Base-by-base conservation (phyloP, 192 early-diverging fungal species). In the Gaertneriomyces semiglobifer region DNA sequence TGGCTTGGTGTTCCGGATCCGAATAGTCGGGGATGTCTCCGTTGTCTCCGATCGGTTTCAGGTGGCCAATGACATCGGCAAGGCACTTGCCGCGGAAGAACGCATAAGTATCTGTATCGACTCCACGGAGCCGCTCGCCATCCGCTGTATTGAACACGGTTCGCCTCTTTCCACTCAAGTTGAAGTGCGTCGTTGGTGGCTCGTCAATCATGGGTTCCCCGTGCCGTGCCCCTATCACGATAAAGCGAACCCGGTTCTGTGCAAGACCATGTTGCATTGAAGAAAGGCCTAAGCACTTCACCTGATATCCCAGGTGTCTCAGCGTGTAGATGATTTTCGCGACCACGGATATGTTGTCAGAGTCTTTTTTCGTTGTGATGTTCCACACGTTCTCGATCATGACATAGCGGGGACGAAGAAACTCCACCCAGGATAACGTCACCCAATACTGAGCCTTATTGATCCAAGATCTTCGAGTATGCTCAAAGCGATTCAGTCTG, bases 341-440 rank as follows among this genome's bases (percentile, higher is more conserved):
- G 20, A 60, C 11, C 10, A 60, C 55, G 14, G 14, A 12, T 33
- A 33, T 33, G 25, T 33, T 33, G 25, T 33, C 25, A 33, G 25
- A 33, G 25, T 33, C 25, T 43, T 60, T 60, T 60, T 60, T 44
- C 20, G n/a, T 11, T 16, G 59, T 19, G 9, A 60, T n/a, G 11
- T 19, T n/a, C 38, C 33, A 60, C 14, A 60, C 59, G 4, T 60
- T 60, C 3, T 60, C 59, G 44, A 60, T 60, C 39, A 43, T 43
- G 18, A 60, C 20, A 43, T 60, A 43, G n/a, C 44, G 12, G 12
- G 59, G 59, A 10, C 42, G 20, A 11, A 60, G 42, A 4, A 44
- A 60, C 12, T 60, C 59, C 1, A 60, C 19, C 59, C 59, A 60
- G 41, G 33, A 43, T 43, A 60, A 19, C 10, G 33, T 43, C 8